Evolutionary conservation across 495 filamentous ascomycete species (phyloP), one percentile per base, ranked within the genome.

Genomic region (Letharia columbiana): DNA sequence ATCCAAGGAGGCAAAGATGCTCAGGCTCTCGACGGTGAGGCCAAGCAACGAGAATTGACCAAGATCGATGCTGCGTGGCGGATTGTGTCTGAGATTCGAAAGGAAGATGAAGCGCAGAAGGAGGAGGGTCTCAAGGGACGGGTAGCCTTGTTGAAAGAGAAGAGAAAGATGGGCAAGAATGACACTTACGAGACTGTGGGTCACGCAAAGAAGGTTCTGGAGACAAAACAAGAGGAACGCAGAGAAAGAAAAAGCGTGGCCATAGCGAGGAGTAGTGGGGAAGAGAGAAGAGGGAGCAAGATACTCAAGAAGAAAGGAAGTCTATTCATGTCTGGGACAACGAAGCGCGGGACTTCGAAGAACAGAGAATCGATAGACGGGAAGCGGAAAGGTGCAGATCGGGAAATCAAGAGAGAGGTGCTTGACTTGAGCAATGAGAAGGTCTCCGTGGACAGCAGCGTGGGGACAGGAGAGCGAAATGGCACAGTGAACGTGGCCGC

Each of bases 161-260:
- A 73, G 31, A 68, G 71, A 39, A 71, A 61, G 60, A 76, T 64
- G 72, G 59, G 68, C 40, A 71, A 56, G 67, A 75, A 71, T 10
- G 77, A 73, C 3, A 75, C 76, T 11, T 84, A 81, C 66, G 80
- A 84, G 69, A 80, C 47, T 12, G 56, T 69, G 4, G 37, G 39
- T 1, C 59, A 69, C 2, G 65, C 64, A 31, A 69, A 61, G 17
- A 71, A 70, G 47, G 78, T 77, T 0, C 68, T 83, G 33, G 75
- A 75, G 20, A 77, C 75, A 62, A 71, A 79, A 52, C 40, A 47
- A 45, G 63, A 74, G 50, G 33, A 67, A 66, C 31, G 73, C 47
- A 18, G 63, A 60, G 54, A 68, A 41, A n/a, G 68, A 66, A 52
- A 62, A 65, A 64, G 66, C 67, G 69, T 42, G 40, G 56, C 63